Base-by-base conservation (phyloP, 768 basidiomycete species). In the Tricholoma furcatifolium region DNA sequence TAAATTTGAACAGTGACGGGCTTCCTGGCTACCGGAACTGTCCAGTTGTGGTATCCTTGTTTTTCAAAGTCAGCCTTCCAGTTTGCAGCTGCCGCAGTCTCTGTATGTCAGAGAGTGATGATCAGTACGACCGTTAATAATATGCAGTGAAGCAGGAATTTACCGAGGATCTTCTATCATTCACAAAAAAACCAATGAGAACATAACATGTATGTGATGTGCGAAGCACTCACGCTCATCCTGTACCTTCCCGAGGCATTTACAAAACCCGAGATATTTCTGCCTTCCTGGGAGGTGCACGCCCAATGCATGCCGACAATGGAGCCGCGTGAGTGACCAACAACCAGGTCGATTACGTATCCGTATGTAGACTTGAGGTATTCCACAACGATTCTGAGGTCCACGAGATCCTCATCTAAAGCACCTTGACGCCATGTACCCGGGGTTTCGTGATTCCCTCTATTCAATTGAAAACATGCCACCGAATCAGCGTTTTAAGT, bases 271-370 rank as follows among this genome's bases (percentile, higher is more conserved):
- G 78, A 68, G 38, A 86, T 81, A 39, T 63, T 68, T 53, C 68
- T 73, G 21, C 83, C 87, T 57, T 83, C 82, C 42, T 79, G 74
- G 1, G 82, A 73, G 14, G 78, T 82, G 62, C 84, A 83, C 21
- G 90, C 60, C 89, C 90, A 93, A 52, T 76, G 72, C 62, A 87
- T 79, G 0, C 75, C 80, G 17, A 78, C 80, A n/a, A 91, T 65
- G 20, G 85, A 81, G 6, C 87, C 91, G 32, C 88, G 82, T 14
- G 90, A 93, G 67, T 93, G 91, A 1, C 84, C 89, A 6, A 93
- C 78, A 35, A 93, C 64, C 49, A 88, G 67, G 61, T 85, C 85
- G 44, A 91, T 69, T 31, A 76, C 70, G 65, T 93, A 93, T 2
- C 87, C 87, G 58, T 82, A 83, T 23, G 66, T 70, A 6, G 57